phyloP scores from a whole-genome alignment of 2,329 filamentous ascomycete species.

The Sclerotinia spermophila region DNA sequence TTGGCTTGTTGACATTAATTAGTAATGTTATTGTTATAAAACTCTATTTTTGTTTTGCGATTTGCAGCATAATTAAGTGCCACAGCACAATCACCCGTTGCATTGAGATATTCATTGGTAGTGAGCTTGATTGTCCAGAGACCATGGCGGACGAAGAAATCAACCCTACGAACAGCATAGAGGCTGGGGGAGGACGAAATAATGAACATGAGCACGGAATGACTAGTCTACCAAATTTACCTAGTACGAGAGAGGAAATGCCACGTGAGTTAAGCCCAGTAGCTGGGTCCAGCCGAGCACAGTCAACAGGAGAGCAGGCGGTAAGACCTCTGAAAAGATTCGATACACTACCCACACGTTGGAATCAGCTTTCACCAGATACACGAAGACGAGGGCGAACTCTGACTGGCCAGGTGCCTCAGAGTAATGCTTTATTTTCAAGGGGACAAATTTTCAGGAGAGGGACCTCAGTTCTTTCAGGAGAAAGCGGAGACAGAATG shows the following conservation, averaged over 20 bases:
- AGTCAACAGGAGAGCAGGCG: not conserved
- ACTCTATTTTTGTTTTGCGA: not conserved
- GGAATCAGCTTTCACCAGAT: slow-evolving; percentile 10
- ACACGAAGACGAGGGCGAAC: slow-evolving; percentile 9
- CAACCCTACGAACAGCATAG: slow-evolving; percentile 3
- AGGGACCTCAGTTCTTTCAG: slow-evolving; percentile 2
- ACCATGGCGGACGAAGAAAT: slow-evolving; percentile 11
- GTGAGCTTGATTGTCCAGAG: not conserved
- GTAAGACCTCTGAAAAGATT: slow-evolving; percentile 11
- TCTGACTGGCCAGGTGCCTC: slow-evolving; percentile 9
- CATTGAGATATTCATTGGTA: not conserved
- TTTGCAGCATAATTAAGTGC: not conserved
- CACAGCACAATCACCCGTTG: not conserved
- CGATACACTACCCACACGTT: slow-evolving; percentile 12
- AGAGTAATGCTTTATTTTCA: not conserved
- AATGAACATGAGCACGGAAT: slow-evolving; percentile 8
- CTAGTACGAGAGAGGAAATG: not conserved
- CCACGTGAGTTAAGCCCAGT: not conserved
- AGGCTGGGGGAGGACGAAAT: slow-evolving; percentile 2
- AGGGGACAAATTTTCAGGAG: slow-evolving; percentile 6
- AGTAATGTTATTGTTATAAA: not conserved
- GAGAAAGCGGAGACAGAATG: slow-evolving; percentile 1
- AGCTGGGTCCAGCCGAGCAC: not conserved
- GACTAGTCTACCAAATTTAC: not conserved
- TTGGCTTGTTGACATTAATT: no score